Base-by-base conservation (phyloP, 768 basidiomycete genomes). In the Arthromyces matolae region DNA sequence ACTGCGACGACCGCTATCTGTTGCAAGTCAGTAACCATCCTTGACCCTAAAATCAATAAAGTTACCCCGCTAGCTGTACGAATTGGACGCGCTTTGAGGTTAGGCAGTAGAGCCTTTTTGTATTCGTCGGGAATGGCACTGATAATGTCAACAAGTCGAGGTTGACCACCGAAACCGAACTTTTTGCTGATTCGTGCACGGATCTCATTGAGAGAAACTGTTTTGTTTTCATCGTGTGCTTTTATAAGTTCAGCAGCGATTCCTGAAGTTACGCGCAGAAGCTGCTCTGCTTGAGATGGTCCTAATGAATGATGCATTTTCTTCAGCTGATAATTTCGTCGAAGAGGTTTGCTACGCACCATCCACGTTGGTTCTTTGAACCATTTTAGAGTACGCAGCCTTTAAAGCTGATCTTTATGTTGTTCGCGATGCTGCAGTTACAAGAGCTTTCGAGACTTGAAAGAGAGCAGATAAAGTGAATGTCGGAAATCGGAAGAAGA, bases 1-100 rank as follows among this genome's bases (percentile, higher is more conserved):
- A 99, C 95, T 8, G 96, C 96, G 12, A 99, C 96, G 19, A 98
- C 95, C 13, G 95, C 96, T 49, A 98, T 94, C 93, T 95, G 50
- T 3, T 36, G 40, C 42, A 37, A 40, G n/a, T 18, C 24, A 46
- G 16, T 14, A 16, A 20, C 24, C 37, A 14, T 32, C 33, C 31
- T 31, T 6, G 38, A 32, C 31, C 22, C 24, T 16, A 31, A 32
- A 40, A 29, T 9, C n/a, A 27, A 33, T 16, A 14, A 14, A 75
- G 85, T 60, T 58, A 94, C 94, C 49, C 96, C 95, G 67, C 93
- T 95, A 7, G 96, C 96, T 3, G 95, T 98, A 53, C 96, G 73
- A 45, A 99, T 93, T 16, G 96, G 96, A 55, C 96, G 80, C 16
- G 96, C 95, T 55, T 83, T 87, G 50, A 99, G 70, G 64, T 86